Evolutionary conservation across 495 filamentous ascomycete genomes (phyloP).

Genomic region (Pyrenula aspistea): DNA sequence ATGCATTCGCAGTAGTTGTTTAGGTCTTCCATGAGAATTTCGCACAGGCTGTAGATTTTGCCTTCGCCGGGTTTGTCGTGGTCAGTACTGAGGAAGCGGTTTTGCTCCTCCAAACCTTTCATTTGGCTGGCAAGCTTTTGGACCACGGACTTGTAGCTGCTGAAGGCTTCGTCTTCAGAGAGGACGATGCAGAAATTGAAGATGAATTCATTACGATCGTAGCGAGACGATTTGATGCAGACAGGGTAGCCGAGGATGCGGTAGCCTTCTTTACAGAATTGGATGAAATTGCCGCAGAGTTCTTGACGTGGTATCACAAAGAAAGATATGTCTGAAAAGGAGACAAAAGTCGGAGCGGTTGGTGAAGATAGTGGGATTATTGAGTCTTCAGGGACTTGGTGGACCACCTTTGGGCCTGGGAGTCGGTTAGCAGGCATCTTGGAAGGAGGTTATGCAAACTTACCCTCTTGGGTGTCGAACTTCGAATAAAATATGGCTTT

Average conservation of each 20-base stretch:
- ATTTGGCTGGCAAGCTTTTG: slow-evolving; percentile 75
- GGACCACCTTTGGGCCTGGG: slow-evolving; percentile 60
- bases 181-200: slow-evolving; percentile 94
- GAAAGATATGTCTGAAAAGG: slow-evolving; percentile 70
- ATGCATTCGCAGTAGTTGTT: slow-evolving; percentile 98
- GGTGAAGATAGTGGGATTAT: slow-evolving; percentile 50
- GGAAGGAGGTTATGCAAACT: slow-evolving; percentile 5
- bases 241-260: slow-evolving; percentile 83
- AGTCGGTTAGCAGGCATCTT: slow-evolving; percentile 1
- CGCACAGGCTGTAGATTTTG: slow-evolving; percentile 70
- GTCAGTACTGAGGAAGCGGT: slow-evolving; percentile 49
- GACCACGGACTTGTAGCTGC: slow-evolving; percentile 70
- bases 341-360: slow-evolving; percentile 53
- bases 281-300: slow-evolving; percentile 74
- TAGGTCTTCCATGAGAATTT: slow-evolving; percentile 86
- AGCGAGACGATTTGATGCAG: slow-evolving; percentile 61
- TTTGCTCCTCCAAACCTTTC: slow-evolving; percentile 79
- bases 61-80: slow-evolving; percentile 35
- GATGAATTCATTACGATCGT: slow-evolving; percentile 90
- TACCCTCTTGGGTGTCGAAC: slow-evolving; percentile 85
- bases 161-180: slow-evolving; percentile 53
- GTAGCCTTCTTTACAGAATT: slow-evolving; percentile 63
- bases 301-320: slow-evolving; percentile 89
- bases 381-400: slow-evolving; percentile 49
- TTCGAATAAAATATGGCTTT: slow-evolving; percentile 91